Conservation (phyloP, 768 basidiomycete species). For the Kwoniella sp. region DNA sequence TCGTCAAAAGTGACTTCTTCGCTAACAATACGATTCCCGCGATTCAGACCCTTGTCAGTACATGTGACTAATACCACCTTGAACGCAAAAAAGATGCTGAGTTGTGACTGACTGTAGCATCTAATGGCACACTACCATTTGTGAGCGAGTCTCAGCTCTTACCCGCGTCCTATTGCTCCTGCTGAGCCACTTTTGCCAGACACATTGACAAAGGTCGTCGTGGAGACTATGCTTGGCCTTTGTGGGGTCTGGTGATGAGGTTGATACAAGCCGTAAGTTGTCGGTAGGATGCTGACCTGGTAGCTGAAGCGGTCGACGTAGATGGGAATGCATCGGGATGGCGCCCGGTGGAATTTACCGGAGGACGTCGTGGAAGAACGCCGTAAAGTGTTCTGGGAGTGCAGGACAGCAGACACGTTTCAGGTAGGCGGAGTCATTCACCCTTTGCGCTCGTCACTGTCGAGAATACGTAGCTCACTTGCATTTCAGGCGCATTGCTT, state of each 20-base stretch:
- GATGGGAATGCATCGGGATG: constrained; percentile 28
- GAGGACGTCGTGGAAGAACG: constrained; percentile 21
- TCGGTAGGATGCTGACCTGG: neutral
- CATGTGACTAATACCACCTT: too few relatives aligned
- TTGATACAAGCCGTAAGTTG: constrained; percentile 24
- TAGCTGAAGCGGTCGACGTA: constrained; percentile 1
- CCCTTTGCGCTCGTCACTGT: neutral
- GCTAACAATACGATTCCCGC: constrained; percentile 19
- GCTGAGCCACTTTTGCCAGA: neutral
- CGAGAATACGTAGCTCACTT: too few relatives aligned
- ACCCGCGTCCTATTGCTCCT: neutral
- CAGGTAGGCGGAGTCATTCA: constrained; percentile 9
- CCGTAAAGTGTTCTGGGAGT: constrained; percentile 25
- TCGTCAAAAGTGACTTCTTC: constrained; percentile 21
- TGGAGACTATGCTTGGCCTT: constrained; percentile 35
- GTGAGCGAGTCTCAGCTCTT: neutral
- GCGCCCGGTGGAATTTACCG: constrained; percentile 20
- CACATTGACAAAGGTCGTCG: constrained; percentile 31
- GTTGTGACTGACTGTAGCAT: neutral
- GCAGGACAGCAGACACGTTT: constrained; percentile 8
- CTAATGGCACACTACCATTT: constrained; percentile 11
- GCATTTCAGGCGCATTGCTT: too few relatives aligned
- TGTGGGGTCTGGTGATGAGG: constrained; percentile 32
- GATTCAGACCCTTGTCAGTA: constrained; percentile 24
- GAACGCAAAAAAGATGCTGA: constrained; percentile 1